These are phyloP conservation scores for Incumbomyces lentus DNA, from an alignment of 2,329 filamentous ascomycete genomes.

Conservation along the genomic window DNA sequence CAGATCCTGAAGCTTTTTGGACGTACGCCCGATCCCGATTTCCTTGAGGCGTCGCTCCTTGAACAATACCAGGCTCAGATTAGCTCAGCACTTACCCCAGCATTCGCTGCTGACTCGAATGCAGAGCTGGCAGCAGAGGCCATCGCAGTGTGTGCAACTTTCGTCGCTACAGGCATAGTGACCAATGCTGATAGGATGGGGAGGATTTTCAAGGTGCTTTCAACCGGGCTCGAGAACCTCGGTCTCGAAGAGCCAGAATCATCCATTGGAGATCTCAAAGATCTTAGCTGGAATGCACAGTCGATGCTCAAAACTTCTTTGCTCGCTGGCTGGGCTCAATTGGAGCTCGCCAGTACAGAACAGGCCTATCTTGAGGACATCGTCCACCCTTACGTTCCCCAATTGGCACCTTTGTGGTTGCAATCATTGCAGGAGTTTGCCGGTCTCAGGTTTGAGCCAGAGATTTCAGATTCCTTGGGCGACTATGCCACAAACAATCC, in stretches of 20 bases:
- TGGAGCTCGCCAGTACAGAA: conserved; percentile 89
- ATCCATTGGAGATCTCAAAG: conserved; percentile 77
- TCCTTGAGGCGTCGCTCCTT: conserved; percentile 88
- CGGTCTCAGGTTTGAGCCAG: conserved; percentile 84
- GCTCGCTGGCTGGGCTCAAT: conserved; percentile 91
- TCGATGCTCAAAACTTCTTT: conserved; percentile 98
- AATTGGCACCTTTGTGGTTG: conserved; percentile 84
- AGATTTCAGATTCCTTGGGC: conserved; percentile 83
- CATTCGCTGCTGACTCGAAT: conserved; percentile 90
- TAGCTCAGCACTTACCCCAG: conserved; percentile 87
- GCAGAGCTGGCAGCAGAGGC: conserved; percentile 92
- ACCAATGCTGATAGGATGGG: conserved; percentile 98
- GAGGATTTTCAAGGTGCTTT: conserved; percentile 85
- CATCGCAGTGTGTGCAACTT: conserved; percentile 94
- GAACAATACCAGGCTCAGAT: conserved; percentile 99
- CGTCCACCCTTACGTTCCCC: conserved; percentile 79
- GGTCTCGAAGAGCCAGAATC: conserved; percentile 14
- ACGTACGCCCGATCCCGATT: conserved; percentile 89
- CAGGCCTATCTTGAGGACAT: conserved; percentile 84
- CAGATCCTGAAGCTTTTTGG: conserved; percentile 88
- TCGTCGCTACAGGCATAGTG: conserved; percentile 93
- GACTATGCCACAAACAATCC: conserved; percentile 73
- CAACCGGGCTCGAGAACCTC: conserved; percentile 85
- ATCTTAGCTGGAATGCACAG: conserved; percentile 86
- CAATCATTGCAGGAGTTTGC: conserved; percentile 90